Evolutionary conservation across 2,329 filamentous ascomycete species (phyloP).

Genomic region (Ceratocystis harringtonii): DNA sequence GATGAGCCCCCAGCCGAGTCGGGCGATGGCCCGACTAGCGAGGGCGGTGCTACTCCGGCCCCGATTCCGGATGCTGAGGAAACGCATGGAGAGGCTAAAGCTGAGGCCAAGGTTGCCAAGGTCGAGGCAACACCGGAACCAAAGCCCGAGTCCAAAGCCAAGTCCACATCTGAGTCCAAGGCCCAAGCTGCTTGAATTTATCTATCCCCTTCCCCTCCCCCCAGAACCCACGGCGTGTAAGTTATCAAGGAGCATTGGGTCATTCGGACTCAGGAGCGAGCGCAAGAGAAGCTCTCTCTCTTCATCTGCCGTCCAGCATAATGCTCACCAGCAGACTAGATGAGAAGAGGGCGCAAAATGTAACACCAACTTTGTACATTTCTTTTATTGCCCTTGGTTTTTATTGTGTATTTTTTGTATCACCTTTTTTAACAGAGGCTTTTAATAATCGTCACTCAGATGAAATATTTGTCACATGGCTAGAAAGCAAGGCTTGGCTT

Average conservation of each 20-base stretch:
- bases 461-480: too few relatives aligned
- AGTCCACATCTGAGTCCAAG: too few relatives aligned
- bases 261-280: background rate
- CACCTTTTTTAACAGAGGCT: background rate
- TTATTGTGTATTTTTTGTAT: slow-evolving; percentile 2
- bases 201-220: background rate
- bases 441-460: background rate
- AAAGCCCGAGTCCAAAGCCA: background rate
- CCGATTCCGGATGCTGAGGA: slow-evolving; percentile 9
- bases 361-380: slow-evolving; percentile 15
- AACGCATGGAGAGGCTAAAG: slow-evolving; percentile 21
- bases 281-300: too few relatives aligned
- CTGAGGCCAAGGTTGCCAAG: slow-evolving; percentile 20
- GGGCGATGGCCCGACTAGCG: slow-evolving; percentile 21
- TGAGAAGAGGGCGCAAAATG: slow-evolving; percentile 1
- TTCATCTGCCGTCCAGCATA: too few relatives aligned
- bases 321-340: background rate
- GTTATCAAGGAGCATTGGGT: background rate
- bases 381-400: background rate
- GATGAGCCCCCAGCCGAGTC: slow-evolving; percentile 37
- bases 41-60: slow-evolving; percentile 10
- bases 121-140: background rate
- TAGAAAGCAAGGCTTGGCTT: too few relatives aligned
- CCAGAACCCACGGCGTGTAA: background rate
- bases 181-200: background rate